A percentile compares a stretch with the other conserved stretches of the same genome.
Conservation (phyloP, 148 eudicot genomes). For the Rhododendron henanense region DNA sequence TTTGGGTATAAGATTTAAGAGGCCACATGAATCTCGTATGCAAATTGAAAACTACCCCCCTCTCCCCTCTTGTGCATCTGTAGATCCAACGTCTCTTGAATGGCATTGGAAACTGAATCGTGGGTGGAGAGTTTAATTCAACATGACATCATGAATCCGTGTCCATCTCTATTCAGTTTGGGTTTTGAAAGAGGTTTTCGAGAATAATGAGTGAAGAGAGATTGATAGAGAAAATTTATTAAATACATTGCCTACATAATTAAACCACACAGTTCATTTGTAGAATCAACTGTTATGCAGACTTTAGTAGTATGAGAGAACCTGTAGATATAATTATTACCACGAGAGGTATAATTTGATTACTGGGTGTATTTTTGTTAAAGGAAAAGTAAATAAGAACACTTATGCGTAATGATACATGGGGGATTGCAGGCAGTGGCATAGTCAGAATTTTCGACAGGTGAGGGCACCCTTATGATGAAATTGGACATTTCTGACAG, state of each 20-base stretch:
- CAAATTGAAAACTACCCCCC: not conserved
- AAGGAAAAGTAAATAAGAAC: not conserved
- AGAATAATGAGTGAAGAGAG: too few species aligned
- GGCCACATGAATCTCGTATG: not conserved
- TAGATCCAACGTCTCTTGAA: not conserved
- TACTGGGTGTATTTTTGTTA: not conserved
- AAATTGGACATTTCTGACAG: too few species aligned
- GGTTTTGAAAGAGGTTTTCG: accelerated
- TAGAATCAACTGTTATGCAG: not conserved
- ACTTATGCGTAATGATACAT: not conserved
- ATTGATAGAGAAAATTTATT: too few species aligned
- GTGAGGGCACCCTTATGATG: too few species aligned
- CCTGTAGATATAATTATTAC: not conserved
- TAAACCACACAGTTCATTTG: not conserved
- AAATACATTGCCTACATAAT: not conserved
- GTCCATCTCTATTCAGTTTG: too few species aligned
- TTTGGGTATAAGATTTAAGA: not conserved
- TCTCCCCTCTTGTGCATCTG: not conserved
- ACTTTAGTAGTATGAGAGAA: not conserved
- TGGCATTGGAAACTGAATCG: not conserved
- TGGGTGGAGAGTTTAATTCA: too few species aligned
- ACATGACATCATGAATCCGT: too few species aligned
- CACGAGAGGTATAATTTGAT: not conserved
- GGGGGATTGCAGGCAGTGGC: not conserved
- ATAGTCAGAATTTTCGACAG: too few species aligned